Evolutionary conservation across 352 stramenopile genomes (phyloP).

Genomic region (Phytophthora chlamydospora): DNA sequence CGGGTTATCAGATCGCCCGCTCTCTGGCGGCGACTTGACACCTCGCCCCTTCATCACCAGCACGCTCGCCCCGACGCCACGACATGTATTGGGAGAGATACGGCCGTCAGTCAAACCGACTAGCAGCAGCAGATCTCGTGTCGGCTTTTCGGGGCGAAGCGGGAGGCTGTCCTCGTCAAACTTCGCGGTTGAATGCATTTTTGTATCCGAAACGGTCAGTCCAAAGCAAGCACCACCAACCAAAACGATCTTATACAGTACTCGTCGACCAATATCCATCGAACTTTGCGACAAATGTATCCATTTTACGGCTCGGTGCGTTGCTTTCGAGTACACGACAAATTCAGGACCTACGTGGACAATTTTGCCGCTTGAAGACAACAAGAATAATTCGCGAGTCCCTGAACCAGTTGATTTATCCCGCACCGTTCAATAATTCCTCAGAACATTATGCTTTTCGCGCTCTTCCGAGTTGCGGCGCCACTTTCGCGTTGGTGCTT

Average conservation of each 20-base stretch:
- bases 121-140: constrained; percentile 16
- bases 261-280: constrained; percentile 24
- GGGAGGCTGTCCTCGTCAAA: no score
- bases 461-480: no score
- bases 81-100: constrained; percentile 40
- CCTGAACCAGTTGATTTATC: neutral
- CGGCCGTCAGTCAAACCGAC: constrained; percentile 19
- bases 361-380: no score
- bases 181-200: no score
- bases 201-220: no score
- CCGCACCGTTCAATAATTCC: no score
- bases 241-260: constrained; percentile 26
- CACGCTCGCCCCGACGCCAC: neutral
- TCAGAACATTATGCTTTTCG: no score
- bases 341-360: no score
- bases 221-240: constrained; percentile 3
- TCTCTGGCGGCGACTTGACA: constrained; percentile 25
- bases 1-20: constrained; percentile 24
- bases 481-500: constrained; percentile 9
- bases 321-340: neutral
- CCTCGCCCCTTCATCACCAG: constrained; percentile 27
- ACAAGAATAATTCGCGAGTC: no score
- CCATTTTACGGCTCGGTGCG: constrained; percentile 14
- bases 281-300: constrained; percentile 29
- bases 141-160: constrained; percentile 1